Conservation (phyloP, 768 basidiomycete genomes). For the Mycena polygramma region DNA sequence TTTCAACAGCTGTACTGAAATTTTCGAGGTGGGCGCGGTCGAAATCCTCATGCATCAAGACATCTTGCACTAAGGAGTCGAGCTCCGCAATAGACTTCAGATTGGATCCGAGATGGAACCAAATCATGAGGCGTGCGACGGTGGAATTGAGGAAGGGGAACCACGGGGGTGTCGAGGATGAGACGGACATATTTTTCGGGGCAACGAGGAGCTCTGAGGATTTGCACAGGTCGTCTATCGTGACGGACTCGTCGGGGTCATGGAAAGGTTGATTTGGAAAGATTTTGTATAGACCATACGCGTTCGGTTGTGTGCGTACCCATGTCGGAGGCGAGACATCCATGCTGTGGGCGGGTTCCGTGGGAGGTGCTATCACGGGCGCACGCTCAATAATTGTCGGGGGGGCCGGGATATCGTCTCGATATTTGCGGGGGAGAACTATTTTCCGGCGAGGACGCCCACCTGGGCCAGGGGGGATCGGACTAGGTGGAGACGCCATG, state of each 20-base stretch:
- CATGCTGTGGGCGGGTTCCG: neutral
- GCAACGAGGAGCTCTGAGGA: slow-evolving; percentile 14
- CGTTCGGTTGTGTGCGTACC: slow-evolving; percentile 18
- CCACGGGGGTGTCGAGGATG: slow-evolving; percentile 17
- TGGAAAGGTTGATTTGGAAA: slow-evolving; percentile 9
- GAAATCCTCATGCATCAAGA: slow-evolving; percentile 44
- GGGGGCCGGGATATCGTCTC: neutral
- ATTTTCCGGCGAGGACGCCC: neutral
- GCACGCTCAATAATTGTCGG: neutral
- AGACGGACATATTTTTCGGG: slow-evolving; percentile 25
- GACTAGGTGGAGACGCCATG: too few species aligned
- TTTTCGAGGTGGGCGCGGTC: slow-evolving; percentile 37
- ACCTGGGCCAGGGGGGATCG: too few species aligned
- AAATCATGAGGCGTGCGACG: slow-evolving; percentile 40
- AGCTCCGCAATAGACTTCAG: slow-evolving; percentile 44
- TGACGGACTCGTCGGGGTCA: slow-evolving; percentile 9
- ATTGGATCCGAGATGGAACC: slow-evolving; percentile 37
- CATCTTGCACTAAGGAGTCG: slow-evolving; percentile 42
- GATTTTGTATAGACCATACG: slow-evolving; percentile 16
- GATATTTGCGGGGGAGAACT: neutral
- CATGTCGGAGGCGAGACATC: neutral
- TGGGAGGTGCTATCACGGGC: neutral
- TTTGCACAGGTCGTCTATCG: slow-evolving; percentile 20
- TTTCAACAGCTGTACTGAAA: slow-evolving; percentile 40
- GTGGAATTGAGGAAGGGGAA: slow-evolving; percentile 43